Base-by-base conservation (phyloP, 2,329 filamentous ascomycete species). In the Fusarium ambrosium region DNA sequence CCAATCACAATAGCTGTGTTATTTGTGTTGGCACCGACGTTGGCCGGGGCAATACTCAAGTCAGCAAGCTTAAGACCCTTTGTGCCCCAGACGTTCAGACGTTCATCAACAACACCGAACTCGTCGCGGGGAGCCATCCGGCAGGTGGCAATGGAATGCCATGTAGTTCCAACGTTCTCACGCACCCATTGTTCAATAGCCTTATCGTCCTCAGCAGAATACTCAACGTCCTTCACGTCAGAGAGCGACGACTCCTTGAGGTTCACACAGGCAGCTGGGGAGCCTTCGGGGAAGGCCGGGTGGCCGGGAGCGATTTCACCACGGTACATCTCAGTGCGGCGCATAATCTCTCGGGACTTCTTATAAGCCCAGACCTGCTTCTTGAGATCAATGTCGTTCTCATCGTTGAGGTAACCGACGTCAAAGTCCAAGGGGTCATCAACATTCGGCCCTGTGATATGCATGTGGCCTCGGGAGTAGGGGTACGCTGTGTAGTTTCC, bases 301-400 rank as follows among this genome's bases (percentile, higher is more conserved):
- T 88, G 86, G 0, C 83, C 80, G 11, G 79, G 71, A 4, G 82
- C 79, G 4, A 86, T 43, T 75, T 89, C 85, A 76, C 89, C 84
- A 69, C 85, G 79, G 80, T 89, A 92, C 76, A 87, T 86, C 2
- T 84, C 80, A 76, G 90, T 89, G 8, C 90, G 88, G 3, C 91
- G 87, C 58, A 87, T 84, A 65, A 93, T 88, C 79, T 92, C 90
- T 2, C 92, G 89, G 22, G 86, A 85, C 75, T 88, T 89, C 81
- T 93, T 93, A 84, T 93, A 93, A 0, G 85, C 87, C 90, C 91
- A 92, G 6, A 91, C 76, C 27, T 90, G 87, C 76, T 88, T 90
- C 80, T 89, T 89, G 45, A 92, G 58, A 76, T 92, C 91, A 20
- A 90, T 80, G 76, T 92, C 91, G 27, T 89, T 78, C 16, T 82